Evolutionary conservation across 768 basidiomycete genomes (phyloP).

Genomic region (Lactarius sp.): DNA sequence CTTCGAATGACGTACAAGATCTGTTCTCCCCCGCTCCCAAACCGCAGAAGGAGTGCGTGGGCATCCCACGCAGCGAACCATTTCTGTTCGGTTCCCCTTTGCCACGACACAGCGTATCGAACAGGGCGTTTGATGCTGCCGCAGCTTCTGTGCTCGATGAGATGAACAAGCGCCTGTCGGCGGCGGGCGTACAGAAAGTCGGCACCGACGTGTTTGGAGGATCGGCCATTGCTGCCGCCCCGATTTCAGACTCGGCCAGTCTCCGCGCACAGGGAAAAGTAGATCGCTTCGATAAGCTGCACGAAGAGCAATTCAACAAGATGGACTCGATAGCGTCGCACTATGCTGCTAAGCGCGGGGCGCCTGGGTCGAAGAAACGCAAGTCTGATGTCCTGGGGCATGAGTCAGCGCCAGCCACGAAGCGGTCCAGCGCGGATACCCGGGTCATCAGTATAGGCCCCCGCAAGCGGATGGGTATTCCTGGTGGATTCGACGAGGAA

Average conservation of each 20-base stretch:
- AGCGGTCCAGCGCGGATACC: slow-evolving; percentile 35
- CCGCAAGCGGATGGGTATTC: slow-evolving; percentile 41
- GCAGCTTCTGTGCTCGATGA: slow-evolving; percentile 73
- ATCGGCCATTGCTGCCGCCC: neutral
- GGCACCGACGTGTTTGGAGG: slow-evolving; percentile 42
- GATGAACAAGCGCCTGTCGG: slow-evolving; percentile 69
- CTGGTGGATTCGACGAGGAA: slow-evolving; percentile 55
- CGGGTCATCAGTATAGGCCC: slow-evolving; percentile 47
- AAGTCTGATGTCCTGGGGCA: slow-evolving; percentile 51
- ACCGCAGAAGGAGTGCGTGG: slow-evolving; percentile 15
- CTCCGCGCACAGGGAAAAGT: slow-evolving; percentile 9
- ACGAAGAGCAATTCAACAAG: slow-evolving; percentile 61
- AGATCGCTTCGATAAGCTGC: slow-evolving; percentile 50
- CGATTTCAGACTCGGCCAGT: slow-evolving; percentile 5
- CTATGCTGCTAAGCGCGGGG: slow-evolving; percentile 42
- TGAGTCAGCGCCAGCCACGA: slow-evolving; percentile 29
- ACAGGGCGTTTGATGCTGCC: slow-evolving; percentile 59
- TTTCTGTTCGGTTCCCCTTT: slow-evolving; percentile 79
- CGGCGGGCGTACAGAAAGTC: slow-evolving; percentile 50
- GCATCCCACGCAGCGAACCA: slow-evolving; percentile 38
- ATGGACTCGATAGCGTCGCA: slow-evolving; percentile 71
- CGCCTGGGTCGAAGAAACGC: slow-evolving; percentile 35
- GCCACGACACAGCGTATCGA: slow-evolving; percentile 56
- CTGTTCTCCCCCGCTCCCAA: slow-evolving; percentile 40
- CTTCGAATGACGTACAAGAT: slow-evolving; percentile 33